Conservation (phyloP, 2,329 filamentous ascomycete genomes). For the Cryphonectria naterciae region DNA sequence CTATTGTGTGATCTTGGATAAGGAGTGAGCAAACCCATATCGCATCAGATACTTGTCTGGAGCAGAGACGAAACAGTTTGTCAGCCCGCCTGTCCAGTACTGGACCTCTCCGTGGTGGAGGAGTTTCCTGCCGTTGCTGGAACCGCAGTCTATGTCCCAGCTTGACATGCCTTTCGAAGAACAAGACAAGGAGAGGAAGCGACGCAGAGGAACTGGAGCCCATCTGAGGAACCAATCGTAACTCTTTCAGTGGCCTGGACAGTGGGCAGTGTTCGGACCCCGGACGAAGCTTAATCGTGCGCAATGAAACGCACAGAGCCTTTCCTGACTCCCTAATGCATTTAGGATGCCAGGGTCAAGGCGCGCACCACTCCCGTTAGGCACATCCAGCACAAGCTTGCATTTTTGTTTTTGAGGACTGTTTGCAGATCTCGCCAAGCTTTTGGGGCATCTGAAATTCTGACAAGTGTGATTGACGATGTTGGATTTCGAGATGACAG, state of each 20-base stretch:
- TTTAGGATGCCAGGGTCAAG: background rate
- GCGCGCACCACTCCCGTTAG: background rate
- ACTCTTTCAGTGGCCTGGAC: conserved; percentile 15
- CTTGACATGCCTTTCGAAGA: conserved; percentile 14
- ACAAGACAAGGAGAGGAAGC: background rate
- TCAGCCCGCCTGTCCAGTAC: conserved; percentile 9
- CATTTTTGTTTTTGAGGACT: background rate
- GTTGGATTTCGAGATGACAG: background rate
- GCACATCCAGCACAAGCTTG: background rate
- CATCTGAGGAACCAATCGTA: conserved; percentile 27
- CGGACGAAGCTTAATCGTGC: conserved; percentile 20
- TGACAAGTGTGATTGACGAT: background rate
- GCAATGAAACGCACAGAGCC: conserved; percentile 22
- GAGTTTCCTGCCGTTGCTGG: conserved; percentile 8
- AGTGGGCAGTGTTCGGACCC: conserved; percentile 14
- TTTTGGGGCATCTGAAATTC: background rate
- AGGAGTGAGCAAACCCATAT: background rate
- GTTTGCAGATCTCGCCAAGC: conserved; percentile 3
- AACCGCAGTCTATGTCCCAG: background rate
- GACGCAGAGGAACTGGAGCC: conserved; percentile 13
- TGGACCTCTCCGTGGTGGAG: conserved; percentile 1
- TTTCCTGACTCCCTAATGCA: background rate
- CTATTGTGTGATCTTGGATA: conserved; percentile 5
- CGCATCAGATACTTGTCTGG: conserved; percentile 10
- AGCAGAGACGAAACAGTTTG: conserved; percentile 18